Conservation (phyloP, 495 filamentous ascomycete species). For the Penicillium cosmopolitanum region DNA sequence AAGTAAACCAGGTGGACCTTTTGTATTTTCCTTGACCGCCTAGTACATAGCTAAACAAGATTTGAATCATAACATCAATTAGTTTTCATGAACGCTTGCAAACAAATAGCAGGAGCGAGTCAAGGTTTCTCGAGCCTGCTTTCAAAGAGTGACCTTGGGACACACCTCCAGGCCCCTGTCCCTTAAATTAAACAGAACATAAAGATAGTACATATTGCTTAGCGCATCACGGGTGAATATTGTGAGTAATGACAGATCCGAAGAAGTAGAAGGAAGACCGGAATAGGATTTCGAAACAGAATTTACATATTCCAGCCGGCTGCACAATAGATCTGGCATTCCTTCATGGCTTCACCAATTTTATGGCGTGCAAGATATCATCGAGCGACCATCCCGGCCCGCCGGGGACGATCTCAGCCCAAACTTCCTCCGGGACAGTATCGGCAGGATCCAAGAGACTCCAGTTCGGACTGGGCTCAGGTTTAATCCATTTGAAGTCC, state of each 20-base stretch:
- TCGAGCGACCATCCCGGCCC: constrained; percentile 63
- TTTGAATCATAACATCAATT: neutral
- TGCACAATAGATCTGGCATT: neutral
- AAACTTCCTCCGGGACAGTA: constrained; percentile 64
- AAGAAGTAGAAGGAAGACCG: neutral
- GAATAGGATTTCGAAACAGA: neutral
- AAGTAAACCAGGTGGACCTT: neutral
- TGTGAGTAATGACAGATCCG: neutral
- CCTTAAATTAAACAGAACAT: neutral
- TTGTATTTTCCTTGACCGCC: neutral
- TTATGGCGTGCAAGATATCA: constrained; percentile 67
- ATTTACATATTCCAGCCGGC: neutral
- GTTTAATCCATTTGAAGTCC: constrained; percentile 96
- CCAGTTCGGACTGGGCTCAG: constrained; percentile 89
- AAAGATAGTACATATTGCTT: neutral
- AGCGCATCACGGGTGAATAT: neutral
- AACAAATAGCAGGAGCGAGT: neutral
- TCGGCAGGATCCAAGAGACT: constrained; percentile 63
- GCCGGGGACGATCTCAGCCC: constrained; percentile 71
- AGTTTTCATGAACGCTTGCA: neutral
- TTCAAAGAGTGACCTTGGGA: neutral
- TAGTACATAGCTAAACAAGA: neutral
- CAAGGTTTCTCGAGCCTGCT: neutral
- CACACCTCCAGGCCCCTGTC: no score
- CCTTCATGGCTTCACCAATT: constrained; percentile 41